phyloP scores from a whole-genome alignment of 768 basidiomycete genomes.

The Mycena indigotica region DNA sequence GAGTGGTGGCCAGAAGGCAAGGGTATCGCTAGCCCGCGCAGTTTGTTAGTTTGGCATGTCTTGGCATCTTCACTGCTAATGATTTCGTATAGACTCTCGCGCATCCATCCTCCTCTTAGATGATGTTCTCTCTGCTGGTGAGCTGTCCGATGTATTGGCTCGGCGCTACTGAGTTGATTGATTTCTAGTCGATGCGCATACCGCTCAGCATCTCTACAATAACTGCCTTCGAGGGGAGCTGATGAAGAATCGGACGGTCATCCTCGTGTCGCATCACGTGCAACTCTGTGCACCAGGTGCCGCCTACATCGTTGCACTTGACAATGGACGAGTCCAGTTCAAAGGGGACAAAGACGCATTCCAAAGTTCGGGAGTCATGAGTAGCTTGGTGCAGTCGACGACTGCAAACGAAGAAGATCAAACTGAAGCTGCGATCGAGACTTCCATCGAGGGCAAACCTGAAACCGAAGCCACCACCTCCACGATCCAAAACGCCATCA shows the following conservation, averaged over 20 bases:
- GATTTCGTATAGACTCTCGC: conserved; percentile 53
- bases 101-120: conserved; percentile 83
- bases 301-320: conserved; percentile 78
- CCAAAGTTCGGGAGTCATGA: conserved; percentile 65
- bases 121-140: conserved; percentile 70
- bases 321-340: conserved; percentile 79
- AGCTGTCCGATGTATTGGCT: neutral
- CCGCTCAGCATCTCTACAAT: conserved; percentile 84
- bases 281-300: conserved; percentile 84
- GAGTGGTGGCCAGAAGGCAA: conserved; percentile 60
- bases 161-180: conserved; percentile 4
- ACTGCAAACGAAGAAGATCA: conserved; percentile 38
- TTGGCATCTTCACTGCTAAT: neutral
- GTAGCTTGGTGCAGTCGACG: conserved; percentile 63
- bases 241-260: conserved; percentile 77
- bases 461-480: conserved; percentile 36
- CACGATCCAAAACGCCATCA: conserved; percentile 19
- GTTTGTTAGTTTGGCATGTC: conserved; percentile 45
- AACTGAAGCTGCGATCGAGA: conserved; percentile 44
- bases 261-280: conserved; percentile 95
- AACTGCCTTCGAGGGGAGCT: conserved; percentile 85
- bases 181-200: conserved; percentile 81
- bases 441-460: conserved; percentile 1
- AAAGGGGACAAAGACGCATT: conserved; percentile 69
- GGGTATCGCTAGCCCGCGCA: conserved; percentile 79